phyloP scores from a whole-genome alignment of 73 alveolate genomes.

The Paramecium octaurelia region DNA sequence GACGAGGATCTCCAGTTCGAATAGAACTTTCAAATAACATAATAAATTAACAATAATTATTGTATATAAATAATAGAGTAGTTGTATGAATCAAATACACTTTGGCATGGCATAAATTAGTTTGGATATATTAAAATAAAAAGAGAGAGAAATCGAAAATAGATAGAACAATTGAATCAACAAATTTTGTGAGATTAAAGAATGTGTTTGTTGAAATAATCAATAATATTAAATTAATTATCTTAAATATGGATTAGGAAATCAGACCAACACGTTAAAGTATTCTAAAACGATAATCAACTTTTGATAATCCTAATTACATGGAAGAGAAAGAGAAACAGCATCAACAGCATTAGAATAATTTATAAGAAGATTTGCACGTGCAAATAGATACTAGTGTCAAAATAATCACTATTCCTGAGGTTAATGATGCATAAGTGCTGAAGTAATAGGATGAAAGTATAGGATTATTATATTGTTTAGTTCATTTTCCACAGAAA shows the following conservation, averaged over 20 bases:
- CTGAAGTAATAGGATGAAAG: background rate
- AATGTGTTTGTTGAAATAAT: background rate
- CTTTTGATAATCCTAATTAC: background rate
- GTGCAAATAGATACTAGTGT: background rate
- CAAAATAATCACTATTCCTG: background rate
- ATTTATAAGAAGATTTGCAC: background rate
- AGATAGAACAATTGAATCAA: background rate
- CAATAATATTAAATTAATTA: background rate
- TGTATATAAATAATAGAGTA: background rate
- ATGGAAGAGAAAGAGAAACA: constrained; percentile 32
- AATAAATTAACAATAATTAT: background rate
- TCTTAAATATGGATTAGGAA: background rate
- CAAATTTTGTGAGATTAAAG: background rate
- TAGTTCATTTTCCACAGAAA: constrained; percentile 2
- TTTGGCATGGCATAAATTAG: too few relatives aligned
- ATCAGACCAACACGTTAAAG: background rate
- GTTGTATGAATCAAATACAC: too few relatives aligned
- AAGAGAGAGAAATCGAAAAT: background rate
- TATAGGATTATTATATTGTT: background rate
- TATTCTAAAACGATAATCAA: constrained; percentile 11
- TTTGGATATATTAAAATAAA: background rate
- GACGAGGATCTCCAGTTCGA: background rate
- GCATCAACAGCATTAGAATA: background rate
- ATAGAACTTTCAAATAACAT: background rate
- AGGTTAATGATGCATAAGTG: background rate